phyloP scores from a whole-genome alignment of 805 yeast genomes.

The Millerozyma acaciae region DNA sequence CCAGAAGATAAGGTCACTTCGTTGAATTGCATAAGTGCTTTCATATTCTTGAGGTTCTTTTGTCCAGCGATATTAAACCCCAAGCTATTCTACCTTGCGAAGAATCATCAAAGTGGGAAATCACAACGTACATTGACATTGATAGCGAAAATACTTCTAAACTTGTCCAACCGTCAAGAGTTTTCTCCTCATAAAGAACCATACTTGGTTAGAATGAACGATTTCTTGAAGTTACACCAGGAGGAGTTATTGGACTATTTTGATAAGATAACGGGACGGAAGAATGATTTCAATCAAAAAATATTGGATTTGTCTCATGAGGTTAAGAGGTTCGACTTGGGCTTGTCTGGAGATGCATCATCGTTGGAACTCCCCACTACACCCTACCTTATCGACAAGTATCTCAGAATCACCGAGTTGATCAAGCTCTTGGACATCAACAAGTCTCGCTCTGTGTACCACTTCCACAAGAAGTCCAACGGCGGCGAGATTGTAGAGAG shows the following conservation, averaged over 20 bases:
- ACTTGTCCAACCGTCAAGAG: conserved; percentile 68
- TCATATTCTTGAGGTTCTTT: conserved; percentile 60
- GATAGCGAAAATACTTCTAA: conserved; percentile 74
- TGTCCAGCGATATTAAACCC: conserved; percentile 92
- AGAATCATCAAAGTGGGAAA: conserved; percentile 65
- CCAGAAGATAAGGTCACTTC: conserved; percentile 52
- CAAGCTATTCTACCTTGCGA: conserved; percentile 69
- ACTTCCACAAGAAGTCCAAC: background rate
- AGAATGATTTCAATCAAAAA: conserved; percentile 61
- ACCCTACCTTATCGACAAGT: conserved; percentile 67
- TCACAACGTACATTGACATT: conserved; percentile 77
- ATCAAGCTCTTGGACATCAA: conserved; percentile 40
- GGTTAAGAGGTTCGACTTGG: conserved; percentile 53
- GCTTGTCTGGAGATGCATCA: conserved; percentile 47
- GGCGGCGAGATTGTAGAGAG: conserved; percentile 1
- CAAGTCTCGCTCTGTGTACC: background rate
- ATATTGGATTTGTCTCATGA: conserved; percentile 53
- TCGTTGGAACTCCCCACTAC: conserved; percentile 61
- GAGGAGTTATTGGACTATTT: conserved; percentile 63
- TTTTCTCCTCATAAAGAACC: conserved; percentile 84
- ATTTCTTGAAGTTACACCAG: conserved; percentile 56
- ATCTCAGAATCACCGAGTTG: conserved; percentile 56
- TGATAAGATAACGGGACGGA: conserved; percentile 66
- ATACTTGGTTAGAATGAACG: conserved; percentile 66
- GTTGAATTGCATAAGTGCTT: conserved; percentile 75